Conservation (phyloP, 192 early-diverging fungal species). For the Funneliformis mosseae region DNA sequence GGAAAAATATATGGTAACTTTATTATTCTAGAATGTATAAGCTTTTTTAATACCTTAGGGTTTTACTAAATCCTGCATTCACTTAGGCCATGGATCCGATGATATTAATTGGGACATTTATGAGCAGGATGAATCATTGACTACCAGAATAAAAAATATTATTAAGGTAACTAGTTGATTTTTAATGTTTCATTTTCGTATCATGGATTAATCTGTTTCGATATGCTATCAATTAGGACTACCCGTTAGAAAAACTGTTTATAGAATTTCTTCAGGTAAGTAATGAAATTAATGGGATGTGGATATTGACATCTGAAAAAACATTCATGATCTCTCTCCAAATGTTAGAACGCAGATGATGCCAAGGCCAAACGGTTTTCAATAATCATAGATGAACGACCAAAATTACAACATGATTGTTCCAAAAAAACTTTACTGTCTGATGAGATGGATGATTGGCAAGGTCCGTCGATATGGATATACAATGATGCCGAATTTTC, state of each 20-base stretch:
- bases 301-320: background rate
- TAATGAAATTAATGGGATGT: background rate
- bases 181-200: background rate
- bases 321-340: background rate
- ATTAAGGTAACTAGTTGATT: background rate
- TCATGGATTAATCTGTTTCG: background rate
- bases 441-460: slow-evolving; percentile 32
- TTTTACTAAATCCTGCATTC: background rate
- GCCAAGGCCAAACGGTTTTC: background rate
- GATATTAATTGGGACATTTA: background rate
- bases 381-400: slow-evolving; percentile 3
- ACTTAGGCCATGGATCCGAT: background rate
- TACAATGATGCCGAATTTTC: slow-evolving; percentile 38
- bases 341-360: slow-evolving; percentile 45
- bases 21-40: background rate
- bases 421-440: slow-evolving; percentile 6
- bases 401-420: background rate
- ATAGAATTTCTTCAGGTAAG: slow-evolving; percentile 2
- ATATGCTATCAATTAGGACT: background rate
- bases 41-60: background rate
- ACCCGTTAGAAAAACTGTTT: background rate
- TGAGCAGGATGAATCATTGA: slow-evolving; percentile 4
- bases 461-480: slow-evolving; percentile 35
- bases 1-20: background rate
- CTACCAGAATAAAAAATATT: slow-evolving; percentile 7